A percentile compares a stretch with the other conserved stretches of the same genome.
Evolutionary conservation across 805 yeast species (phyloP).

Genomic region (Debaryomyces hansenii): DNA sequence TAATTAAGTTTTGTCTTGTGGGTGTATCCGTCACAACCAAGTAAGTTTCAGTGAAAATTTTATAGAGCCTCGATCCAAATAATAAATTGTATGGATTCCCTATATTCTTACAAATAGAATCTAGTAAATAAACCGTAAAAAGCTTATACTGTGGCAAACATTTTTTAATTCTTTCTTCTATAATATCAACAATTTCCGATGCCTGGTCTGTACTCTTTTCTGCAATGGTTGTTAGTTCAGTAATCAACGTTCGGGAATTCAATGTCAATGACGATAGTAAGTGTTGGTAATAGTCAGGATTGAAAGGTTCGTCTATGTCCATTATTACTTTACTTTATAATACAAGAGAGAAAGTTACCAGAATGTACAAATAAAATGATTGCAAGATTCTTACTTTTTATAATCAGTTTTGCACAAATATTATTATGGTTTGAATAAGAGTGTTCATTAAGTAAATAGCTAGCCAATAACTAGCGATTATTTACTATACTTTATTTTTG

Average conservation of each 20-base stretch:
- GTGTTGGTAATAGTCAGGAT: conserved; percentile 28
- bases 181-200: conserved; percentile 28
- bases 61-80: conserved; percentile 34
- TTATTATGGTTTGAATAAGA: not conserved
- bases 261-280: conserved; percentile 34
- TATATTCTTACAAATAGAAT: conserved; percentile 42
- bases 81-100: conserved; percentile 44
- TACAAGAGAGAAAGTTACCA: not conserved
- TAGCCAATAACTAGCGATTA: not conserved
- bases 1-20: conserved; percentile 39
- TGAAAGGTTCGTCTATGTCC: conserved; percentile 21
- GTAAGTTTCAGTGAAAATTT: conserved; percentile 39
- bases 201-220: conserved; percentile 33
- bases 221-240: conserved; percentile 39
- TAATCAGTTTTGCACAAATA: not conserved
- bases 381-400: not conserved
- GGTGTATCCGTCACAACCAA: conserved; percentile 38
- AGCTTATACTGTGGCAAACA: conserved; percentile 41
- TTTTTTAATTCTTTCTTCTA: conserved; percentile 36
- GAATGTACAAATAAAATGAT: not conserved
- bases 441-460: not conserved
- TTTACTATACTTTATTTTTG: not conserved
- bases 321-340: conserved; percentile 1
- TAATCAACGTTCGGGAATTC: conserved; percentile 37
- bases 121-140: conserved; percentile 37